Conservation (phyloP, 306 rosid genomes). For the Citrullus mucosospermus region DNA sequence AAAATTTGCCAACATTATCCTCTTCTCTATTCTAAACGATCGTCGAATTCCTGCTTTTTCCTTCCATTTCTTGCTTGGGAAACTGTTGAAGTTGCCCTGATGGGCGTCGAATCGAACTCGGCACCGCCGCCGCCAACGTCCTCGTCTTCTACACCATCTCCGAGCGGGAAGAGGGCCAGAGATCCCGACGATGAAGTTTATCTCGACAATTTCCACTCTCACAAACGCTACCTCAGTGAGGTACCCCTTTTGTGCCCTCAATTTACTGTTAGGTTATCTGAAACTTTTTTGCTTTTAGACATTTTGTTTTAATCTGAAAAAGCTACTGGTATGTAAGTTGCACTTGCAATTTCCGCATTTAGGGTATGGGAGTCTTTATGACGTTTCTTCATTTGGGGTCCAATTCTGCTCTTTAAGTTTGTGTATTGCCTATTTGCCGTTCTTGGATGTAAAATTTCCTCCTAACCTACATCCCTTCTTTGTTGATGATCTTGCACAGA, state of each 20-base stretch:
- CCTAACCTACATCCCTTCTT: background rate
- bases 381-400: background rate
- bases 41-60: background rate
- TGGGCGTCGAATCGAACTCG: constrained; percentile 66
- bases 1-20: background rate
- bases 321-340: background rate
- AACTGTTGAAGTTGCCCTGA: constrained; percentile 6
- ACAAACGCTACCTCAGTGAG: constrained; percentile 98
- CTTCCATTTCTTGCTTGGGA: background rate
- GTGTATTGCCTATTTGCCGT: background rate
- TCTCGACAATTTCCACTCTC: constrained; percentile 88
- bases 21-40: background rate
- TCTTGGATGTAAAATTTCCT: background rate
- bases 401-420: background rate
- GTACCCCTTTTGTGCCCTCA: constrained; percentile 18
- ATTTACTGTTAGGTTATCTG: background rate
- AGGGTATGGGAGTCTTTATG: background rate
- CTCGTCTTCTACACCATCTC: constrained; percentile 29
- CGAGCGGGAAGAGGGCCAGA: constrained; percentile 61
- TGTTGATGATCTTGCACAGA: constrained; percentile 24
- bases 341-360: background rate
- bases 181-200: constrained; percentile 98
- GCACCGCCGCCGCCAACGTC: constrained; percentile 31
- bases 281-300: background rate
- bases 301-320: background rate